Percentiles rank a stretch among this genome's conserved stretches.
These are phyloP conservation scores for Thielaviopsis cerberus DNA, from an alignment of 2,329 filamentous ascomycete genomes.

Conservation along the genomic window DNA sequence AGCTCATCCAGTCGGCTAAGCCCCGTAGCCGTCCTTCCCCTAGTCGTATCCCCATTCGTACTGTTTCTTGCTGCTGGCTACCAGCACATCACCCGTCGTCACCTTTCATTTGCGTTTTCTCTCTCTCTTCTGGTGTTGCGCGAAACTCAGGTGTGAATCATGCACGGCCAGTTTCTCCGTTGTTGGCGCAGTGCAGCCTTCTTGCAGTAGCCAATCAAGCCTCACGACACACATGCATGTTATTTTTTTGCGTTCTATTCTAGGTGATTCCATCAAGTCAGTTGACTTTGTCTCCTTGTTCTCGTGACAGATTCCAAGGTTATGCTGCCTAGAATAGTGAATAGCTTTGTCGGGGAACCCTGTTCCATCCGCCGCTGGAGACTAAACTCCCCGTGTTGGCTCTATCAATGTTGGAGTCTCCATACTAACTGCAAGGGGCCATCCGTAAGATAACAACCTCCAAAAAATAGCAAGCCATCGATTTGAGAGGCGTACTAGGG, in stretches of 20 bases:
- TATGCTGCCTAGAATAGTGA: background rate
- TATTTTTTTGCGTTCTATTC: background rate
- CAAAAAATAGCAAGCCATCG: background rate
- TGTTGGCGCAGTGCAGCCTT: background rate
- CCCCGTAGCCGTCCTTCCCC: background rate
- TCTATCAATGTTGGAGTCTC: background rate
- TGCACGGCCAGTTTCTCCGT: too few species aligned
- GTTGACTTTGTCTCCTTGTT: background rate
- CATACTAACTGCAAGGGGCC: background rate
- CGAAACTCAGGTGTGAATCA: background rate
- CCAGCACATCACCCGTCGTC: background rate
- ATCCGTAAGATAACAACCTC: background rate
- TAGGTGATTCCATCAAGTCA: background rate
- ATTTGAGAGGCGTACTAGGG: too few species aligned
- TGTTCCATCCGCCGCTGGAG: background rate
- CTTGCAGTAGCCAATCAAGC: background rate
- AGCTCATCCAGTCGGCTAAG: background rate
- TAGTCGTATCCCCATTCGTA: background rate
- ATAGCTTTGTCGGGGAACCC: background rate
- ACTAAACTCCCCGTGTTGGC: background rate
- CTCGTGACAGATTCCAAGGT: background rate
- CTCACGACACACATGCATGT: background rate
- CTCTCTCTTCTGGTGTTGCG: background rate
- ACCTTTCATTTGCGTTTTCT: background rate
- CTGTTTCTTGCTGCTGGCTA: background rate